Evolutionary conservation across 129 eudicot species (phyloP), one percentile per base, ranked within the genome.

Genomic region (Pulicaria dysenterica): DNA sequence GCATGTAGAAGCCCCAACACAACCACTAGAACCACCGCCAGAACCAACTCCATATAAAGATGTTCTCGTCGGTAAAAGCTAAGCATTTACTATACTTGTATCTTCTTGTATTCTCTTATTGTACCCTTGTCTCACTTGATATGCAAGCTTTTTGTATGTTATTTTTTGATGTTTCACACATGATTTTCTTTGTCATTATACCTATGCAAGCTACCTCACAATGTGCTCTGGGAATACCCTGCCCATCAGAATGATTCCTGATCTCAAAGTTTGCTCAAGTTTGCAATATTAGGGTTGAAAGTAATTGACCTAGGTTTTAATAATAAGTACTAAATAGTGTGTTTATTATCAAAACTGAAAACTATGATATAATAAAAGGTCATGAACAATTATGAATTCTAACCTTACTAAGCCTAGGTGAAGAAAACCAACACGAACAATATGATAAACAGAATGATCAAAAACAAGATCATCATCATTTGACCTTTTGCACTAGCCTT

Each of bases 401-500:
- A 55, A 47, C 69, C 19, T 54, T 7, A 2, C 86, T 87, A 16
- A 47, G 49, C 45, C 85, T 83, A 91, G 71, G 96, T 91, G 76
- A 91, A 56, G 77, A 91, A 91, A 43, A 91, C 97, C 63, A 91
- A 79, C 57, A 88, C 92, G 55, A 91, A 91, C 15, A 91, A 73
- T 57, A 91, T 16, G 36, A 91, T 81, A 61, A 91, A 88, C 77
- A 91, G 64, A 57, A 64, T 83, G 39, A 91, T 59, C 74, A 91
- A 80, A 71, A 88, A 84, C 34, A 80, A 72, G 57, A 91, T 88
- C 96, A 91, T 91, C 96, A 88, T 91, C 58, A 88, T 49, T 57
- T 91, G 97, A 16, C 96, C 97, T 80, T 91, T 91, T 16, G 88
- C 96, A 14, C 97, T 76, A 53, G 93, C 93, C 83, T 86, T 88